Percentiles rank a stretch among this genome's conserved stretches.
Evolutionary conservation across 2,329 filamentous ascomycete species (phyloP).

Genomic region (Trichoderma arundinaceum): DNA sequence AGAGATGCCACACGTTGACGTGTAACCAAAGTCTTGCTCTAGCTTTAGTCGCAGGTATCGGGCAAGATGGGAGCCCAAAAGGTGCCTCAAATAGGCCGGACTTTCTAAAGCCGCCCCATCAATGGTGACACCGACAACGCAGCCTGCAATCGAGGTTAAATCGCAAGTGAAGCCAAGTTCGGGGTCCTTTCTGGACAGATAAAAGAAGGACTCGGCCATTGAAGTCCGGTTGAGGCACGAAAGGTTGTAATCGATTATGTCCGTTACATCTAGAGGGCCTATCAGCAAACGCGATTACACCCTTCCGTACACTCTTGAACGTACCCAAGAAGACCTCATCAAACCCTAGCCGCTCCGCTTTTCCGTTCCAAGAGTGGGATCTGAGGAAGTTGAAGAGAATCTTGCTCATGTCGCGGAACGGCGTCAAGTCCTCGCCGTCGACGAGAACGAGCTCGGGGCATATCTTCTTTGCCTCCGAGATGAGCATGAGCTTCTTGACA

Average conservation of each 20-base stretch:
- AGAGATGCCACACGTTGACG: constrained; percentile 83
- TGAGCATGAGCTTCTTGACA: constrained; percentile 81
- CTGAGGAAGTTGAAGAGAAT: constrained; percentile 74
- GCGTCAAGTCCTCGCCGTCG: constrained; percentile 83
- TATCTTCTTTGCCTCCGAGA: constrained; percentile 77
- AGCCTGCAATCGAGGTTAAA: constrained; percentile 69
- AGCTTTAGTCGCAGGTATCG: constrained; percentile 73
- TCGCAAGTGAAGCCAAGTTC: constrained; percentile 82
- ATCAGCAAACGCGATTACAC: background rate
- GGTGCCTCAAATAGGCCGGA: constrained; percentile 63
- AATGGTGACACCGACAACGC: constrained; percentile 49
- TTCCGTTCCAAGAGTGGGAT: constrained; percentile 76
- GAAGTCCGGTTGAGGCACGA: constrained; percentile 70
- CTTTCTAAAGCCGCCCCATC: constrained; percentile 41
- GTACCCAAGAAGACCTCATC: constrained; percentile 74
- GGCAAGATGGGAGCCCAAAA: constrained; percentile 82
- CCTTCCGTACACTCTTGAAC: constrained; percentile 22
- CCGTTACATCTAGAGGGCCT: constrained; percentile 74
- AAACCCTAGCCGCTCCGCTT: constrained; percentile 82
- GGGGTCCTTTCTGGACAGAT: constrained; percentile 73
- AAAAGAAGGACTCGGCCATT: constrained; percentile 76
- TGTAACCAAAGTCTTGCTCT: constrained; percentile 80
- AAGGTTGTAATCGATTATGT: constrained; percentile 83
- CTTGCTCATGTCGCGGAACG: constrained; percentile 87
- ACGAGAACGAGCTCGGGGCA: constrained; percentile 87